Conservation (phyloP, 495 filamentous ascomycete species). For the Penicillium pulvis region DNA sequence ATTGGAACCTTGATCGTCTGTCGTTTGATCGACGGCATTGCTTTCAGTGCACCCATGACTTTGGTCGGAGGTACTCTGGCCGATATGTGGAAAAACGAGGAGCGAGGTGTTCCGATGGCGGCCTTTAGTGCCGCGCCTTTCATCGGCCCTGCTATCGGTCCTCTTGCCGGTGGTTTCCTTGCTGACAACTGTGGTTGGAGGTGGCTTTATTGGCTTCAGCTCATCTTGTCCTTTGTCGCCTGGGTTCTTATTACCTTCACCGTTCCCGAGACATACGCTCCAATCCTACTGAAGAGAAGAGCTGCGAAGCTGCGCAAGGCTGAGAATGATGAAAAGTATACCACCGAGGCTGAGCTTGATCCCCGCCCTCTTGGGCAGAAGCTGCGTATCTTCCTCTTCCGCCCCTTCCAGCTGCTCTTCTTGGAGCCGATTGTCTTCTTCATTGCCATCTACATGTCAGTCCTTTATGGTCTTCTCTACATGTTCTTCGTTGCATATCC, state of each 20-base stretch:
- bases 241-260: slow-evolving; percentile 77
- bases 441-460: slow-evolving; percentile 76
- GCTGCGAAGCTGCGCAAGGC: slow-evolving; percentile 67
- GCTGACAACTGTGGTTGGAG: slow-evolving; percentile 70
- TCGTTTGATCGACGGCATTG: slow-evolving; percentile 75
- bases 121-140: slow-evolving; percentile 80
- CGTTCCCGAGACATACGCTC: slow-evolving; percentile 79
- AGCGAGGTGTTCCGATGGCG: slow-evolving; percentile 84
- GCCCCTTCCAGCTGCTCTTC: slow-evolving; percentile 80
- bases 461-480: slow-evolving; percentile 76
- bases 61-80: slow-evolving; percentile 77
- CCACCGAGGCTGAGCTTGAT: slow-evolving; percentile 76
- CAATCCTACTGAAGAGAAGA: slow-evolving; percentile 64
- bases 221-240: slow-evolving; percentile 66
- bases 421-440: slow-evolving; percentile 77
- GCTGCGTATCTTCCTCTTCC: slow-evolving; percentile 66
- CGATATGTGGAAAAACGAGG: slow-evolving; percentile 81
- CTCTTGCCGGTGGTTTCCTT: slow-evolving; percentile 75
- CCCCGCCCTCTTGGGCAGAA: slow-evolving; percentile 62
- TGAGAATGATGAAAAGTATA: slow-evolving; percentile 63
- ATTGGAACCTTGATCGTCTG: slow-evolving; percentile 73
- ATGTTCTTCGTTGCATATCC: slow-evolving; percentile 84
- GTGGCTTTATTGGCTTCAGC: slow-evolving; percentile 84
- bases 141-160: slow-evolving; percentile 71
- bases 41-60: slow-evolving; percentile 83